These are phyloP conservation scores for Pichia sporocuriosa DNA, from an alignment of 805 yeast species.

Conservation along the genomic window DNA sequence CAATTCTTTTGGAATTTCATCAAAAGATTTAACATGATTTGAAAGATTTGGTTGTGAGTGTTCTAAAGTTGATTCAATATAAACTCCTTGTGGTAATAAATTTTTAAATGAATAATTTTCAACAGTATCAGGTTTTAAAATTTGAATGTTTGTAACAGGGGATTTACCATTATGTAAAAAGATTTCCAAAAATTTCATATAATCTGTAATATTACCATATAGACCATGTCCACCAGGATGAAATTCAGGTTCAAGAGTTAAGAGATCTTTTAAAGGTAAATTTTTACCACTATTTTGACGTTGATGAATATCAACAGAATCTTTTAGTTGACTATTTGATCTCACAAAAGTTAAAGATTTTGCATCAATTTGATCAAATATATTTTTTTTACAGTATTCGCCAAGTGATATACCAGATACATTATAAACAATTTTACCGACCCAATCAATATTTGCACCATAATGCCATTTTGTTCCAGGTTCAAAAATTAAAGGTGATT, in stretches of 20 bases:
- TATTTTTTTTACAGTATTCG: slow-evolving; percentile 5
- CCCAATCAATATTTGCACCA: slow-evolving; percentile 6
- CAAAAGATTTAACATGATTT: slow-evolving; percentile 1
- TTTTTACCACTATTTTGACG: background rate
- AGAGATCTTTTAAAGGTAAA: background rate
- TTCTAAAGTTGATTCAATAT: slow-evolving; percentile 4
- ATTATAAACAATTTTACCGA: slow-evolving; percentile 6
- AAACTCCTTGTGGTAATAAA: slow-evolving; percentile 4
- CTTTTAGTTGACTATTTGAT: background rate
- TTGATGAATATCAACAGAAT: slow-evolving; percentile 5
- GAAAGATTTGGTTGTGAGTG: slow-evolving; percentile 4
- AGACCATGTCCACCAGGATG: slow-evolving; percentile 10
- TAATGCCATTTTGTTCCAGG: slow-evolving; percentile 10
- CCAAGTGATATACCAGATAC: slow-evolving; percentile 5
- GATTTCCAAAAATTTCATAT: slow-evolving; percentile 8
- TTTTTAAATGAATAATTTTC: slow-evolving; percentile 3
- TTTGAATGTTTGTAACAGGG: background rate
- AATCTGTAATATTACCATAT: slow-evolving; percentile 6
- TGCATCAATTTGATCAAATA: slow-evolving; percentile 5
- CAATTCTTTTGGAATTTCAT: background rate
- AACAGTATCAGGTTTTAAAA: slow-evolving; percentile 8
- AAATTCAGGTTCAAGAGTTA: background rate
- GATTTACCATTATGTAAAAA: slow-evolving; percentile 8
- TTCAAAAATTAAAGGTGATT: slow-evolving; percentile 26
- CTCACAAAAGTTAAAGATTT: slow-evolving; percentile 3